Base-by-base conservation (phyloP, 257 asterid genomes). In the Solanum virginianum region DNA sequence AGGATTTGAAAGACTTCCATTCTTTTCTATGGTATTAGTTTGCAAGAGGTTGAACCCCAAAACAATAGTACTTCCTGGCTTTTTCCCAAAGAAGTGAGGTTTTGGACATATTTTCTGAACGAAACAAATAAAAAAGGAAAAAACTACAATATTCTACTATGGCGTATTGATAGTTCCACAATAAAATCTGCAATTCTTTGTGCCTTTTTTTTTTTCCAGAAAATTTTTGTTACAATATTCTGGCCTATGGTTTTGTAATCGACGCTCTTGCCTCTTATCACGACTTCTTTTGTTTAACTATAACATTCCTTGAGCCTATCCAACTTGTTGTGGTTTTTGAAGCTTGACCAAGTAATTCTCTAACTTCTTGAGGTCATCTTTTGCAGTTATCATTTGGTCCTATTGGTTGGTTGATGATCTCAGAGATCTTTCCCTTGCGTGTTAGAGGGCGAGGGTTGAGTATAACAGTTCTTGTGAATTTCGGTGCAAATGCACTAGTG, bases 361-460 rank as follows among this genome's bases (percentile, higher is more conserved):
- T 60, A 14, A 63, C 43, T 18, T 82, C 45, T n/a, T 82, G 85
- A 69, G 29, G 56, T 84, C 68, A 51, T 79, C 59, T 86, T 68
- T 81, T 88, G 91, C 95, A 97, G 98, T 83, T 97, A 83, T 97
- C 99, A 20, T 97, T 94, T 85, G 99, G 99, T 84, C 99, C 99
- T 18, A 94, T 97, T 85, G 99, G 99, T 85, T 97, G 99, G 99
- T 87, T 97, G 91, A 91, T 97, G 98, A 97, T 97, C 80, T 95
- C 98, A 3, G 98, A 97, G 91, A 82, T 95, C 79, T 97, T 95
- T 86, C 99, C 99, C 7, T 87, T 97, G 89, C 98, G 99, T 20
- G 74, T 89, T 79, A 92, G 98, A 88, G 99, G 99, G 55, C 91
- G 98, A 47, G 99, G 98, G 68, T 85, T 97, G 92, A 91, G 99